Base-by-base conservation (phyloP, 306 rosid genomes). In the Gynostemma pentaphyllum region DNA sequence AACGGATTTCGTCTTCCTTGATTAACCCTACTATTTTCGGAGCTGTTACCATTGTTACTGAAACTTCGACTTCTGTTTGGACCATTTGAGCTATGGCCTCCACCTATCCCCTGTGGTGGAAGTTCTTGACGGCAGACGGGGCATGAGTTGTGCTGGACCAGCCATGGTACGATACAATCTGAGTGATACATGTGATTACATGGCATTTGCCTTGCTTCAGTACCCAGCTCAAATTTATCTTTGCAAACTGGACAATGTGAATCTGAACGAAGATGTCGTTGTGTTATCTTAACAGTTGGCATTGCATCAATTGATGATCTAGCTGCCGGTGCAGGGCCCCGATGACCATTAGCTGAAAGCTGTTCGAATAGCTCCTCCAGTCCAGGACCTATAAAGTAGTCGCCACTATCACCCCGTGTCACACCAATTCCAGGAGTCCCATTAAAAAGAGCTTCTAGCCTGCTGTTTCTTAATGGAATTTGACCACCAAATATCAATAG, bases 101-200 rank as follows among this genome's bases (percentile, higher is more conserved):
- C 42, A 5, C 41, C 72, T 5, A 44, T 39, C 27, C 42, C 72
- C n/a, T 42, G 72, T 4, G 53, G 54, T 1, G 72, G 72, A 21
- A 68, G 50, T 68, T 68, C 72, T 47, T 68, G 72, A 54, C 72
- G 72, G 28, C 72, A 68, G 16, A 68, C 72, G 0, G 72, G 72
- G 65, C 72, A 68, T 15, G 72, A 68, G 44, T 68, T 68, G 53
- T 68, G 72, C 54, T 68, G 72, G 14, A 68, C 45, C n/a, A 68
- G 55, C 72, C 72, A 68, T 42, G 72, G 72, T 41, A 54, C 32
- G 0, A 68, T 68, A 32, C 72, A 68, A 54, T 68, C 72, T 2
- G 72, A 15, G 54, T 68, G 72, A 60, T 68, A 68, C 72, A 54
- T 52, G 53, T 68, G 72, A 52, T 54, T 55, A 42, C 72, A 68